Base-by-base conservation (phyloP, 257 asterid genomes). In the Gentiana straminea region DNA sequence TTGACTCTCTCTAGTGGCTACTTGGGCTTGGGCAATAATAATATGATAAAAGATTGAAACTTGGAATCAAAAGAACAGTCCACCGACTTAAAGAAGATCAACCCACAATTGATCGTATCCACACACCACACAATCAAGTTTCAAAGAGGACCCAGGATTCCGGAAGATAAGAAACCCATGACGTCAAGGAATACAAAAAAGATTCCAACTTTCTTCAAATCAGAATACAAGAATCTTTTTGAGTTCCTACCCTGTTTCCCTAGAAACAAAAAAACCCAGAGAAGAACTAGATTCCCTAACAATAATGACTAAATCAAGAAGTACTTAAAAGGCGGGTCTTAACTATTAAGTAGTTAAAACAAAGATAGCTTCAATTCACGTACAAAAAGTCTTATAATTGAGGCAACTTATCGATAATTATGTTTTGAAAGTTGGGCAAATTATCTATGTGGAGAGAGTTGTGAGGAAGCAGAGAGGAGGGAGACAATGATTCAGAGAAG, bases 211-310 rank as follows among this genome's bases (percentile, higher is more conserved):
- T 69, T 69, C 24, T 48, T 24, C 61, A 43, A 59, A 39, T 51
- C 24, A 33, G 51, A 60, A 51, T 38, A 53, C 52, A 67, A 41
- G 64, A 52, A 68, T 60, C 24, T 24, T 24, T 15, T 68, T 73
- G 57, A 70, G 63, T 72, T 63, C 62, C 66, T 70, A 74, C 66
- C 77, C 60, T 53, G 24, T 58, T 70, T 67, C 71, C 73, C 79
- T 54, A 72, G 79, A 79, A 68, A 75, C 75, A 73, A 74, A 73
- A 74, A 66, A 73, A 49, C 79, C 63, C 66, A 66, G 71, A 60
- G 41, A 54, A 61, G 72, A 76, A 58, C 65, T 68, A 75, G 81
- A 82, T 77, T 81, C 81, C 58, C 55, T 33, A 15, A 58, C 11
- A 51, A 39, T 35, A 64, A 49, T 63, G 51, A 73, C 73, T 67